Conservation (phyloP, 768 basidiomycete species). For the Kwoniella sp. region DNA sequence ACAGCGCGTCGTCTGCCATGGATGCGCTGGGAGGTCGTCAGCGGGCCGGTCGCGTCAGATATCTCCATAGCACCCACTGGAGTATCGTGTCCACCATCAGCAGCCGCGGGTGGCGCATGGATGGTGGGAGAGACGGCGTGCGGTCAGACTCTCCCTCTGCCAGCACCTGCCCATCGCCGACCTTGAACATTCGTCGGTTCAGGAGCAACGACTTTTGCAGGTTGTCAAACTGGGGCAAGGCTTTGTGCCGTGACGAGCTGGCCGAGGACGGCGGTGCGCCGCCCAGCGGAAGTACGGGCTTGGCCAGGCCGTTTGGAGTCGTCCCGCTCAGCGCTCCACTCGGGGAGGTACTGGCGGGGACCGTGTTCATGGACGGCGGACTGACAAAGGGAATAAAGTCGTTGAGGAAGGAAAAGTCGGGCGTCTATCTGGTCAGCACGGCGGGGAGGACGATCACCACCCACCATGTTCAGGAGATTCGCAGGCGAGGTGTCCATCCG, state of each 20-base stretch:
- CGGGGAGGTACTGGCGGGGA: neutral
- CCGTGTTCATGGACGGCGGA: neutral
- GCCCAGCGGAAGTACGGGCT: neutral
- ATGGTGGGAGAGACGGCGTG: neutral
- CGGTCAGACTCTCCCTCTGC: neutral
- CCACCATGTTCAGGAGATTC: conserved; percentile 5
- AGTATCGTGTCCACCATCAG: conserved; percentile 15
- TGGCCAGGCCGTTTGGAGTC: neutral
- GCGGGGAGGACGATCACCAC: neutral
- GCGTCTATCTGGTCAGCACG: neutral
- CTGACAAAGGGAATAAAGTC: conserved; percentile 19
- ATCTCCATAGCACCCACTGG: conserved; percentile 9
- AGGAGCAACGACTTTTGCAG: conserved; percentile 11
- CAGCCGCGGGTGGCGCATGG: conserved; percentile 13
- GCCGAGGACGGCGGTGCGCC: neutral
- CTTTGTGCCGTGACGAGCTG: neutral
- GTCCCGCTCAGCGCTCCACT: neutral
- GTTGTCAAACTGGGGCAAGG: conserved; percentile 11
- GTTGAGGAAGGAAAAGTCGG: conserved; percentile 16
- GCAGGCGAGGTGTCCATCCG: conserved; percentile 1
- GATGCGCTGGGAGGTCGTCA: conserved; percentile 14
- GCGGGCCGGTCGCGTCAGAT: neutral
- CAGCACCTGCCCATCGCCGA: neutral
- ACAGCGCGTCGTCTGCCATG: conserved; percentile 19
- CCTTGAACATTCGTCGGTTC: conserved; percentile 12